Base-by-base conservation (phyloP, 1,284 basidiomycete species). In the Ceraceosorus guamensis region DNA sequence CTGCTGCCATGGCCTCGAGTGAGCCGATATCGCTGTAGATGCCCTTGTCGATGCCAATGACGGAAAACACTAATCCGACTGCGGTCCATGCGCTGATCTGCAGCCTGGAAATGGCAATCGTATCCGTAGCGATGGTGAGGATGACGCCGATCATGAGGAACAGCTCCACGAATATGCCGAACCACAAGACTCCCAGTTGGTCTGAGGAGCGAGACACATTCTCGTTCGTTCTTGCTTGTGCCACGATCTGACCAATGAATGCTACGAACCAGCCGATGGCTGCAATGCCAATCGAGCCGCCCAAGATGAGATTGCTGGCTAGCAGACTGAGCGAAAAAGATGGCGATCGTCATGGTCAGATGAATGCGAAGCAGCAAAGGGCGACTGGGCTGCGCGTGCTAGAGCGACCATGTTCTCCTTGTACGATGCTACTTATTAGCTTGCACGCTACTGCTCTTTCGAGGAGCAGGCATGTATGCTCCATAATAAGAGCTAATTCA, bases 261-360 rank as follows among this genome's bases (percentile, higher is more conserved):
- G 92, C 90, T 48, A 89, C 84, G 72, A 93, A 84, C 91, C 92
- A 97, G 60, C 86, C 89, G 60, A 91, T 86, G 59, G 88, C 77
- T 45, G 88, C 82, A 50, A 96, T 82, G 57, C 90, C 82, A 61
- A 86, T 85, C 1, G 91, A 93, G 74, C 87, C 85, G 41, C 92
- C 81, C 74, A 95, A 90, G 70, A 91, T 81, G 74, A 91, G 90
- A 77, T 93, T 89, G 18, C 88, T 87, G 62, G 91, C 81, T 65
- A 93, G 86, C 66, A 88, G 87, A 4, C 68, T 71, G 60, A 18
- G 14, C n/a, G 18, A 50, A 48, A 13, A 13, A 45, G 24, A 24
- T 24, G 24, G 24, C 24, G 24, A 24, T 24, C 3, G 24, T 24
- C 24, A 24, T 2, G 24, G 24, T 24, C 3, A 24, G 24, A 2